phyloP scores from a whole-genome alignment of 805 yeast species.

The Schwanniomyces polymorphus region DNA sequence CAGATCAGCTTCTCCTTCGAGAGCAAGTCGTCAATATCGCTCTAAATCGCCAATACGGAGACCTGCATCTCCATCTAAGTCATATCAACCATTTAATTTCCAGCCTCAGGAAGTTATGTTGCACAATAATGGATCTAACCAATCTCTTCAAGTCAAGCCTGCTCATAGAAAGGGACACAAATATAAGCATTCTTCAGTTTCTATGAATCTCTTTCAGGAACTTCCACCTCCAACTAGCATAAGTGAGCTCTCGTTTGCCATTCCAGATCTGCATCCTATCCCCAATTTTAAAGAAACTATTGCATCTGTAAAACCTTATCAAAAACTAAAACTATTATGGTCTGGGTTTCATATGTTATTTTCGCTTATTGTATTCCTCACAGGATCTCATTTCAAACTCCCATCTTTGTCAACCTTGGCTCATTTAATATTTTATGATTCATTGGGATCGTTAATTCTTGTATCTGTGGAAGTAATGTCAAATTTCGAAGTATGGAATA shows the following conservation, averaged over 20 bases:
- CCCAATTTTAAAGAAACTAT: constrained; percentile 69
- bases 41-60: constrained; percentile 25
- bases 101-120: constrained; percentile 49
- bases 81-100: constrained; percentile 62
- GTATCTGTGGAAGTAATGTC: constrained; percentile 76
- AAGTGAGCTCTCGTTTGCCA: constrained; percentile 57
- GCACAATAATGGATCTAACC: constrained; percentile 21
- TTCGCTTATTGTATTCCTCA: constrained; percentile 55
- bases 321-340: constrained; percentile 59
- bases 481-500: constrained; percentile 92
- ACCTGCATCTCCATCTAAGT: constrained; percentile 18
- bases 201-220: constrained; percentile 93
- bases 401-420: constrained; percentile 73
- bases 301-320: constrained; percentile 57
- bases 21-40: constrained; percentile 26
- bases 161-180: constrained; percentile 91
- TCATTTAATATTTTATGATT: constrained; percentile 84
- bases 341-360: constrained; percentile 55
- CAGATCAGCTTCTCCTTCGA: constrained; percentile 25
- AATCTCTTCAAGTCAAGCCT: constrained; percentile 41
- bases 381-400: constrained; percentile 59
- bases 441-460: constrained; percentile 69
- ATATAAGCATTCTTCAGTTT: constrained; percentile 93
- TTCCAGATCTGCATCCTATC: constrained; percentile 68
- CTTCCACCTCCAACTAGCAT: constrained; percentile 52